Evolutionary conservation across 495 filamentous ascomycete genomes (phyloP), one percentile per base, ranked within the genome.

Genomic region (Lasiosphaeris hirsuta): DNA sequence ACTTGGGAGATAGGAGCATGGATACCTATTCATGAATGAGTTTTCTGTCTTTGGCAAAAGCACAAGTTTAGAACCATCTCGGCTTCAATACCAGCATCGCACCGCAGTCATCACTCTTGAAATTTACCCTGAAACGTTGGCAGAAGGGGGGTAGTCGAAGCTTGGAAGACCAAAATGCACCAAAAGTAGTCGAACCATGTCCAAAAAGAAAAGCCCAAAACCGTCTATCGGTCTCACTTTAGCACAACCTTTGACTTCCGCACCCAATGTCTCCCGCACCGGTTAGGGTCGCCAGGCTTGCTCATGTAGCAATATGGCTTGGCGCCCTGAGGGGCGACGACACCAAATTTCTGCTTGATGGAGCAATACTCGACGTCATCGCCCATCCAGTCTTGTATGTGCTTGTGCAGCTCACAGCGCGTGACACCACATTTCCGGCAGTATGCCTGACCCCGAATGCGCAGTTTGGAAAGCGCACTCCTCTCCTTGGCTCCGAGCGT

Each of bases 331-430:
- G 54, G 56, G 14, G 77, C 75, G 6, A 63, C 63, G 36, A 67
- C 60, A 15, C 78, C 78, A 59, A 76, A 82, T 69, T 76, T 81
- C 56, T 76, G 69, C 61, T 67, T 75, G 37, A 82, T 70, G 33
- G 60, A 64, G 69, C 79, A 82, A 60, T 81, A 82, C 59, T 82
- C 79, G 38, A 63, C 36, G 30, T 57, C 69, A 10, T 72, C 62
- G 41, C 74, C 78, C 70, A 80, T 72, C 78, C 78, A 81, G n/a
- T 72, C 65, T 62, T 73, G 69, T 60, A 82, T 75, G 53, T 82
- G 79, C 57, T 75, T 75, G 65, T 80, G 75, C 54, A 82, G 70
- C 69, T 81, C 77, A 63, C 80, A 82, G 23, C 78, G 69, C 15
- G 71, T 76, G 23, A 77, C 69, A 30, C 78, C 78, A 59, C 80